A percentile compares a stretch with the other conserved stretches of the same genome.
Evolutionary conservation across 2,329 filamentous ascomycete genomes (phyloP).

Genomic region (Colletotrichum neosansevieriae): DNA sequence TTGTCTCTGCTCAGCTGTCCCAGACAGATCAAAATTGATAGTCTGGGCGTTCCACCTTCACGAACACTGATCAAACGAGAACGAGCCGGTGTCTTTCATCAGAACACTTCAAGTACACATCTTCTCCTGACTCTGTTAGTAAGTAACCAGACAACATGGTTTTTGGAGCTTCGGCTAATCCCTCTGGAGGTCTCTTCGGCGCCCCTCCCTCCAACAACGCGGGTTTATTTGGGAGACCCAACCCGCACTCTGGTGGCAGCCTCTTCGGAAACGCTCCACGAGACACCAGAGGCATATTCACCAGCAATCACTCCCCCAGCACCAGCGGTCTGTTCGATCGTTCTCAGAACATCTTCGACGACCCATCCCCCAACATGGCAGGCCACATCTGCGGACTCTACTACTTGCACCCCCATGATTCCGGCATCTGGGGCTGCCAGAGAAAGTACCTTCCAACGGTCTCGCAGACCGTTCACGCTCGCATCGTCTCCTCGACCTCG

Average conservation of each 20-base stretch:
- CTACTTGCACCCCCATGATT: constrained; percentile 41
- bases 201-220: neutral
- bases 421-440: neutral
- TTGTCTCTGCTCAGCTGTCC: too few species aligned
- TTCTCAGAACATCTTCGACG: too few species aligned
- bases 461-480: constrained; percentile 68
- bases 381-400: constrained; percentile 52
- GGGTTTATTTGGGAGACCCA: too few species aligned
- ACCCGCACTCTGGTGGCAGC: neutral
- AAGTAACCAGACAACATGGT: constrained; percentile 6
- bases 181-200: constrained; percentile 6
- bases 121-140: neutral
- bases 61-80: neutral
- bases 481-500: constrained; percentile 67
- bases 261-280: neutral
- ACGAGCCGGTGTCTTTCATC: neutral
- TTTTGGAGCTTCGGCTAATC: neutral
- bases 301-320: too few species aligned
- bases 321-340: neutral
- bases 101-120: too few species aligned
- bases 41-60: too few species aligned
- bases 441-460: constrained; percentile 69
- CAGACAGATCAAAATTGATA: too few species aligned
- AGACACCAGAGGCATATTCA: neutral
- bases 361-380: neutral